Evolutionary conservation across 2,329 filamentous ascomycete species (phyloP), one percentile per base, ranked within the genome.

Genomic region (Sporothrix mexicana): DNA sequence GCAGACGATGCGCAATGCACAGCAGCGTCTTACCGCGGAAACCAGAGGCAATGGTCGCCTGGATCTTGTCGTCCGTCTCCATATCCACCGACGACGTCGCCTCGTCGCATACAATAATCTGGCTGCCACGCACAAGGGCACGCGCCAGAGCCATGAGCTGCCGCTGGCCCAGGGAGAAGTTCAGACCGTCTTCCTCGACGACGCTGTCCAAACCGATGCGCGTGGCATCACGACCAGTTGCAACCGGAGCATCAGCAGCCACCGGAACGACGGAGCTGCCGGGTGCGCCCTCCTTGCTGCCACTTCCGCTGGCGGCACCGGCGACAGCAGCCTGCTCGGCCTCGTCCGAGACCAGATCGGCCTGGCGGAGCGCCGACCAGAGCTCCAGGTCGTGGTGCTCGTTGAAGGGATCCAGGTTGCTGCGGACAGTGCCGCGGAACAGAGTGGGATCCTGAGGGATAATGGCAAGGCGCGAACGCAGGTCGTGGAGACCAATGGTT

Each of bases 91-190:
- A 93, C 1, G 91, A 94, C 0, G 96, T 99, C 0, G 96, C 96
- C 82, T 99, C 96, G 84, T 99, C 96, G 81, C 95, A 98, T 68
- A 99, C 91, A 77, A 98, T 98, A 82, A 98, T 98, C 77, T 92
- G 93, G 0, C 91, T 92, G 59, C 91, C 90, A 51, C 95, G 91
- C 4, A 98, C 95, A 2, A 99, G 88, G 0, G 96, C 96, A 0
- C 96, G 91, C 0, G 95, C 95, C 0, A 99, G 87, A 0, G 96
- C 96, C 92, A 98, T 97, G 67, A 98, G 88, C 82, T 98, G 96
- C 2, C 96, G 90, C 83, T 98, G 95, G 7, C 95, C 95, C 10
- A 98, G 90, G 0, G 94, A 97, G 85, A 97, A 98, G 82, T 98
- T 98, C 74, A 97, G 87, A 0, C 96, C 96, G 83, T 98, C 95